phyloP scores from a whole-genome alignment of 305 asterid species.

The Ajuga reptans region DNA sequence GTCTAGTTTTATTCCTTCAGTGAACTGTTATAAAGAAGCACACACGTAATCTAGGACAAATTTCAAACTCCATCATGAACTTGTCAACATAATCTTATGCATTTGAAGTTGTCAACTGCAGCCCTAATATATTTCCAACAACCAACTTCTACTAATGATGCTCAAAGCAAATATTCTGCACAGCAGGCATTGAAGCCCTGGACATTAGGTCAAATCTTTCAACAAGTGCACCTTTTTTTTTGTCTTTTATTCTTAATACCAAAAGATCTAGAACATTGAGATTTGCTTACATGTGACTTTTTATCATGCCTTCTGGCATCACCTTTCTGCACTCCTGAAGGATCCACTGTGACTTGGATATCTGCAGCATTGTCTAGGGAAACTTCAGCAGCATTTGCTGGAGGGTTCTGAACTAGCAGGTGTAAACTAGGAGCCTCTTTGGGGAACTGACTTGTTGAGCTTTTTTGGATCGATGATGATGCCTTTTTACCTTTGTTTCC shows the following conservation, averaged over 20 bases:
- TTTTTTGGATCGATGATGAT: constrained; percentile 32
- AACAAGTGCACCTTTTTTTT: constrained; percentile 34
- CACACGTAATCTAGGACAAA: neutral
- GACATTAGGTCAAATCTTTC: constrained; percentile 33
- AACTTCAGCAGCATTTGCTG: constrained; percentile 35
- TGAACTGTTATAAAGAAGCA: neutral
- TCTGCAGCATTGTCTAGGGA: constrained; percentile 35
- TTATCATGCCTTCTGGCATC: constrained; percentile 23
- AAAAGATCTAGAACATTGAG: constrained; percentile 19
- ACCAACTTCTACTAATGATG: constrained; percentile 5
- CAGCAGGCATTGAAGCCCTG: constrained; percentile 32
- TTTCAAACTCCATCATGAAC: neutral
- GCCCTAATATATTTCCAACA: neutral
- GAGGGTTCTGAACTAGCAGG: constrained; percentile 30
- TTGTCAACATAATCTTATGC: neutral
- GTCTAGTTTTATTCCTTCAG: neutral
- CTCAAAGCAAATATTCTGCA: constrained; percentile 29
- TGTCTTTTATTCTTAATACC: too few relatives aligned
- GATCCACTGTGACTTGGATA: constrained; percentile 25
- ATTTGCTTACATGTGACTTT: constrained; percentile 27
- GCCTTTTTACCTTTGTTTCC: constrained; percentile 43
- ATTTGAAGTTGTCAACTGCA: neutral
- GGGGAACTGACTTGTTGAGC: constrained; percentile 27
- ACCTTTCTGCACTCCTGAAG: constrained; percentile 36
- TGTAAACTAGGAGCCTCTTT: constrained; percentile 37